phyloP scores from a whole-genome alignment of 768 basidiomycete genomes.

The Pholiota microspora region DNA sequence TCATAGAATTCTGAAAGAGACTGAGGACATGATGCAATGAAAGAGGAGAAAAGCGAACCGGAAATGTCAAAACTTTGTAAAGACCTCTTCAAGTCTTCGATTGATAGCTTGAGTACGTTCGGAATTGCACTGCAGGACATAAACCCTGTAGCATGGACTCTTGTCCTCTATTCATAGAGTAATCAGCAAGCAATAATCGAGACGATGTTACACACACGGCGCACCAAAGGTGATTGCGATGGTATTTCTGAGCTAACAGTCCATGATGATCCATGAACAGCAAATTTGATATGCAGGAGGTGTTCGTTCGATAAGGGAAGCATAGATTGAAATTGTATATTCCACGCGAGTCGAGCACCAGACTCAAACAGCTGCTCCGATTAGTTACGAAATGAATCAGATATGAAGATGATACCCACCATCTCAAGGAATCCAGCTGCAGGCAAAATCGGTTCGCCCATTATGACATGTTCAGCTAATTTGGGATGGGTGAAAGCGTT shows the following conservation, averaged over 20 bases:
- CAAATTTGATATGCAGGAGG: neutral
- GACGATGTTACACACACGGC: too few species aligned
- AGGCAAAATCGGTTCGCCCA: conserved; percentile 44
- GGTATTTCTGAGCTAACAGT: neutral
- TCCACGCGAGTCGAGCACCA: neutral
- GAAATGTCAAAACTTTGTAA: neutral
- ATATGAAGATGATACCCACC: conserved; percentile 22
- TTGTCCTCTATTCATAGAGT: neutral
- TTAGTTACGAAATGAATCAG: neutral
- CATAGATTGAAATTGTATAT: neutral
- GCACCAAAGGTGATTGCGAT: neutral
- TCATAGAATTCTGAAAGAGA: neutral
- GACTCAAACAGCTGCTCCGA: neutral
- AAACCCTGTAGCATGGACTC: neutral
- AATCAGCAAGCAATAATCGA: too few species aligned
- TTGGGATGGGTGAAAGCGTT: conserved; percentile 35
- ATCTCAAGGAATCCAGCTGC: conserved; percentile 42
- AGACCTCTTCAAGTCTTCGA: neutral
- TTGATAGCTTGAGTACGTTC: neutral
- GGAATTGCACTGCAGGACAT: neutral
- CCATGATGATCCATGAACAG: neutral
- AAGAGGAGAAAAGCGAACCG: neutral
- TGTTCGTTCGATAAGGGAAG: neutral
- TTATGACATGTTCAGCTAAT: conserved; percentile 42
- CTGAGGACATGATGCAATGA: neutral